Conservation (phyloP, 495 filamentous ascomycete species). For the Neurospora terricola region DNA sequence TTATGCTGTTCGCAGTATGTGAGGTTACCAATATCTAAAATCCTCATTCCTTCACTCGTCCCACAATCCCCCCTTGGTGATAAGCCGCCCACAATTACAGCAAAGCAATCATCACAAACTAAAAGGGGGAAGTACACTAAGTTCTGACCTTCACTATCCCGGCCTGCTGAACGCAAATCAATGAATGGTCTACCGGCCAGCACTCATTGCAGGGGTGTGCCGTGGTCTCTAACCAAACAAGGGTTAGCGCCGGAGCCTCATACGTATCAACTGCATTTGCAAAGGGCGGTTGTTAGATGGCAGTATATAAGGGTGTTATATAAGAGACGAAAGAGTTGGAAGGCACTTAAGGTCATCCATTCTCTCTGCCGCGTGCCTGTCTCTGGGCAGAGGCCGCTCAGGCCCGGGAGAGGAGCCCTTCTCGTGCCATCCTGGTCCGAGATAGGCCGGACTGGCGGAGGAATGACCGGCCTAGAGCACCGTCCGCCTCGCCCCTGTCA, state of each 20-base stretch:
- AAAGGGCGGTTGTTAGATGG: not conserved
- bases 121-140: not conserved
- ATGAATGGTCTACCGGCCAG: not conserved
- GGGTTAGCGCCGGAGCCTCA: not conserved
- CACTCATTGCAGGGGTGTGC: not conserved
- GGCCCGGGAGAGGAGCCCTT: not conserved
- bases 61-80: not conserved
- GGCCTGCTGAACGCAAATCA: not conserved
- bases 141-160: not conserved
- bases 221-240: not conserved
- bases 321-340: not conserved
- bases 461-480: not conserved
- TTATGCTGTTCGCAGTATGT: not conserved
- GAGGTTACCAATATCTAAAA: not conserved
- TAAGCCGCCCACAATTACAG: not conserved
- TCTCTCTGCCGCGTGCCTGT: not conserved
- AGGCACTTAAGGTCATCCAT: not conserved
- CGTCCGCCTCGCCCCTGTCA: not conserved
- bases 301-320: not conserved
- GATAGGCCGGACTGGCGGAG: not conserved
- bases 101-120: not conserved
- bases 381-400: not conserved
- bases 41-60: not conserved
- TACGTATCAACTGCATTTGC: not conserved
- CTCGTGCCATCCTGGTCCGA: not conserved